phyloP scores from a whole-genome alignment of 371 early-diverging fungal species.

The Syncephalastrum monosporum region DNA sequence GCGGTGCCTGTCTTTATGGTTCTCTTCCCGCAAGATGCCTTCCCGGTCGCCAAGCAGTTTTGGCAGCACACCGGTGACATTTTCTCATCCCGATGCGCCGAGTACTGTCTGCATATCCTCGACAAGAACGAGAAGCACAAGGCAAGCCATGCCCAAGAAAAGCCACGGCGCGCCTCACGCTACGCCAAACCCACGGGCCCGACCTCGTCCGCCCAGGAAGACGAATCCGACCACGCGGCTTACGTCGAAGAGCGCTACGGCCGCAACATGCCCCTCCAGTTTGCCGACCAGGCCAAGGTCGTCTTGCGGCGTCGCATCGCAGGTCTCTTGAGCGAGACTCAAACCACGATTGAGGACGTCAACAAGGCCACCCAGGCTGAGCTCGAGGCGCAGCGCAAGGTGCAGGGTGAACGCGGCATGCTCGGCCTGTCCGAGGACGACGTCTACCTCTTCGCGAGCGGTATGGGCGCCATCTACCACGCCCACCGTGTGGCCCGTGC shows the following conservation, averaged over 20 bases:
- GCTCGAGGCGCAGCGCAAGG: conserved; percentile 25
- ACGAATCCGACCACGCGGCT: conserved; percentile 42
- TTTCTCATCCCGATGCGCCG: conserved; percentile 86
- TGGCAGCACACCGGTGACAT: conserved; percentile 96
- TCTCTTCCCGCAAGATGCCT: conserved; percentile 70
- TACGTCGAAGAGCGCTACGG: conserved; percentile 94
- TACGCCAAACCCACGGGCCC: conserved; percentile 5
- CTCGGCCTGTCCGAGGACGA: conserved; percentile 67
- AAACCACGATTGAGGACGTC: conserved; percentile 16
- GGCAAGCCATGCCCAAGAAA: conserved; percentile 6
- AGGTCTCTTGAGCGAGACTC: conserved; percentile 54
- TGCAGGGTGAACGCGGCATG: conserved; percentile 48
- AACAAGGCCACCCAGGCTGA: conserved; percentile 26
- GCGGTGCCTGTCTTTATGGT: conserved; percentile 63
- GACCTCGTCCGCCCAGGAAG: conserved; percentile 19
- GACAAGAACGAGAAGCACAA: conserved; percentile 29
- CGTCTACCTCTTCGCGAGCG: conserved; percentile 85
- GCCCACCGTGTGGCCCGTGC: conserved; percentile 68
- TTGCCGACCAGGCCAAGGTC: conserved; percentile 73
- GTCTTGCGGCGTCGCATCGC: conserved; percentile 82
- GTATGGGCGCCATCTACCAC: conserved; percentile 93
- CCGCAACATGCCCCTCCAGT: conserved; percentile 74
- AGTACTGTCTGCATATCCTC: conserved; percentile 71
- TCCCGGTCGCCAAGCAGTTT: conserved; percentile 78
- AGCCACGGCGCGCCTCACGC: not conserved